A percentile compares a stretch with the other conserved stretches of the same genome.
Conservation (phyloP, 1,139 yeast species). For the Candida tropicalis region DNA sequence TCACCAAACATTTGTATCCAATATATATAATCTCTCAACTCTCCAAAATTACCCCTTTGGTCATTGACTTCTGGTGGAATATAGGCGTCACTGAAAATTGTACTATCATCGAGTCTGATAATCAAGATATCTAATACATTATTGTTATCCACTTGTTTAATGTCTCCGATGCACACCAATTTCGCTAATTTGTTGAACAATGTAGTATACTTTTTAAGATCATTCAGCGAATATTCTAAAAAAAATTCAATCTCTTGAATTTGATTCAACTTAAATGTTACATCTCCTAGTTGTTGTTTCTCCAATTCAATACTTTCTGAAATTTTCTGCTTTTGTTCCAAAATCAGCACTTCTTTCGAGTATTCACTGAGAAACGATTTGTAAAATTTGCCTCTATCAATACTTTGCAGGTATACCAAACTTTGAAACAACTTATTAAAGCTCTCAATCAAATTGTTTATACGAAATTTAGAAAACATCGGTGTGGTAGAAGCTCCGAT, state of each 20-base stretch:
- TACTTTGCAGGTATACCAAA: constrained; percentile 30
- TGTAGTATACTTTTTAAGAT: constrained; percentile 38
- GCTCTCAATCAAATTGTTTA: constrained; percentile 51
- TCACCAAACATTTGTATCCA: constrained; percentile 30
- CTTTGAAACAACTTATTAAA: constrained; percentile 50
- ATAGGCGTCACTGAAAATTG: constrained; percentile 10
- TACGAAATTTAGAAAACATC: constrained; percentile 35
- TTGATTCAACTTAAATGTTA: constrained; percentile 28
- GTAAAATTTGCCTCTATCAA: constrained; percentile 19
- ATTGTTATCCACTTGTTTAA: constrained; percentile 47
- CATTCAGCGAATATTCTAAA: constrained; percentile 53
- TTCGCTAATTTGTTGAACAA: constrained; percentile 44
- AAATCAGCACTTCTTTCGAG: constrained; percentile 29
- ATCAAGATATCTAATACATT: constrained; percentile 24
- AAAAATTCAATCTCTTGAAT: constrained; percentile 58
- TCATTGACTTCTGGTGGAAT: constrained; percentile 14
- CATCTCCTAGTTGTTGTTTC: constrained; percentile 24
- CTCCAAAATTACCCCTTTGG: constrained; percentile 20
- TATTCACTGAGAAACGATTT: constrained; percentile 11
- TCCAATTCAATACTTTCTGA: constrained; percentile 20
- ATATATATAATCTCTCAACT: constrained; percentile 23
- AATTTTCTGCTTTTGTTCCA: constrained; percentile 35
- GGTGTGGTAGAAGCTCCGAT: constrained; percentile 31
- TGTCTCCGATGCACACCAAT: constrained; percentile 41
- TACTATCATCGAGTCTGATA: constrained; percentile 17